These are phyloP conservation scores for Kwoniella botswanensis DNA, from an alignment of 768 basidiomycete species.

Conservation along the genomic window DNA sequence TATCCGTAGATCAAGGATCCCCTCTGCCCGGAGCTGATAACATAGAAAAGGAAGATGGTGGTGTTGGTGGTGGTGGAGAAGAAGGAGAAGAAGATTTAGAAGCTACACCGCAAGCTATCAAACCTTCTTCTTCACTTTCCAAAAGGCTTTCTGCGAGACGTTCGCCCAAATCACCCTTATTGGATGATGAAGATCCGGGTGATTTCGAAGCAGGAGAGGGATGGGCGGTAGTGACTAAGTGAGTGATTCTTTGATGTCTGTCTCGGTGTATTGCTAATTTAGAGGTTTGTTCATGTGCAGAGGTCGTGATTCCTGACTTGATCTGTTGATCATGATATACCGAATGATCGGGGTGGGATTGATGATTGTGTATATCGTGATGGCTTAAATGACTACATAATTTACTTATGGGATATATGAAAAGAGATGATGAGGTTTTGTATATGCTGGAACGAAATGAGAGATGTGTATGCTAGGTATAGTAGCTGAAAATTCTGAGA, in stretches of 20 bases:
- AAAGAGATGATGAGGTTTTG: background rate
- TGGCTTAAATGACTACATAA: slow-evolving; percentile 8
- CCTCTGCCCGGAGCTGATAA: background rate
- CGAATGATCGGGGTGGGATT: slow-evolving; percentile 16
- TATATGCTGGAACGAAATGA: background rate
- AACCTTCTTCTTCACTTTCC: slow-evolving; percentile 1
- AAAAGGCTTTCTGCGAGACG: slow-evolving; percentile 34
- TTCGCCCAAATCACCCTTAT: slow-evolving; percentile 43
- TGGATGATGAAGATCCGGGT: slow-evolving; percentile 53
- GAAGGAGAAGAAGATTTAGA: slow-evolving; percentile 14
- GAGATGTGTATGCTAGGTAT: background rate
- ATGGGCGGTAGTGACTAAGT: slow-evolving; percentile 54
- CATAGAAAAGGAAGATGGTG: background rate
- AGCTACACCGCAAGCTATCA: slow-evolving; percentile 12
- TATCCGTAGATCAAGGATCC: slow-evolving; percentile 6
- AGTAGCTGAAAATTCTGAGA: too few species aligned
- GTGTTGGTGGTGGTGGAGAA: background rate
- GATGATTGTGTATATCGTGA: slow-evolving; percentile 24
- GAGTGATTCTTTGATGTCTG: slow-evolving; percentile 20
- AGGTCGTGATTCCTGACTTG: slow-evolving; percentile 30
- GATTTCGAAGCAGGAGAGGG: slow-evolving; percentile 52
- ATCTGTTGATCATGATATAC: slow-evolving; percentile 19
- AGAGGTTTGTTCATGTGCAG: background rate
- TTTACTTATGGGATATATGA: background rate
- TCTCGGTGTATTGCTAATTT: background rate